Conservation (phyloP, 441 rosid genomes). For the Hura crepitans region DNA sequence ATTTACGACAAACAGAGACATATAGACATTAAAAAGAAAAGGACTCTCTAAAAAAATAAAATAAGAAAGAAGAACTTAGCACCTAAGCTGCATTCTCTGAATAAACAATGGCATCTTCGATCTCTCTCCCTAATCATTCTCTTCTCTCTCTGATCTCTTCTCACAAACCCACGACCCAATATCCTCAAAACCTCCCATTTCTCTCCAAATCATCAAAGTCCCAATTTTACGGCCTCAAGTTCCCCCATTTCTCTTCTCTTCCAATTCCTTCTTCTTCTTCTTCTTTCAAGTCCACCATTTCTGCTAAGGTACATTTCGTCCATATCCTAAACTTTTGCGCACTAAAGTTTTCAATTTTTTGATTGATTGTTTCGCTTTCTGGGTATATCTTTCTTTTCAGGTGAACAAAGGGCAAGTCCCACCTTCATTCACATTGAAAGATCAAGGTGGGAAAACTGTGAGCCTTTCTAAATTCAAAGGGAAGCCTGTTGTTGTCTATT, state of each 20-base stretch:
- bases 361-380: conserved; percentile 14
- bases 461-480: conserved; percentile 75
- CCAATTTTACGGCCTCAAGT: conserved; percentile 55
- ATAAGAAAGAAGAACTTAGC: too few relatives aligned
- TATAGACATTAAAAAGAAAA: neutral
- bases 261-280: conserved; percentile 38
- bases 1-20: neutral
- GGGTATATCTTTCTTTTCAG: conserved; percentile 29
- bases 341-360: conserved; percentile 6
- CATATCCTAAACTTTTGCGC: neutral
- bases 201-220: conserved; percentile 51
- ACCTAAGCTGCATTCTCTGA: neutral
- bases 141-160: conserved; percentile 38
- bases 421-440: conserved; percentile 70
- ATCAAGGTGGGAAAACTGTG: conserved; percentile 77
- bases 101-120: conserved; percentile 43
- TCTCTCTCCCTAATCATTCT: conserved; percentile 42
- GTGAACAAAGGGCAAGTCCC: conserved; percentile 76
- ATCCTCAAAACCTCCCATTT: conserved; percentile 32
- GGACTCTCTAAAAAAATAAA: too few relatives aligned
- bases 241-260: conserved; percentile 40
- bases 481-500: conserved; percentile 84
- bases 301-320: conserved; percentile 76
- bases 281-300: conserved; percentile 39
- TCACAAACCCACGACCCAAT: conserved; percentile 33